A percentile compares a stretch with the other conserved stretches of the same genome.
phyloP scores from a whole-genome alignment of 2,329 filamentous ascomycete genomes.

The Colletotrichum liaoningense region DNA sequence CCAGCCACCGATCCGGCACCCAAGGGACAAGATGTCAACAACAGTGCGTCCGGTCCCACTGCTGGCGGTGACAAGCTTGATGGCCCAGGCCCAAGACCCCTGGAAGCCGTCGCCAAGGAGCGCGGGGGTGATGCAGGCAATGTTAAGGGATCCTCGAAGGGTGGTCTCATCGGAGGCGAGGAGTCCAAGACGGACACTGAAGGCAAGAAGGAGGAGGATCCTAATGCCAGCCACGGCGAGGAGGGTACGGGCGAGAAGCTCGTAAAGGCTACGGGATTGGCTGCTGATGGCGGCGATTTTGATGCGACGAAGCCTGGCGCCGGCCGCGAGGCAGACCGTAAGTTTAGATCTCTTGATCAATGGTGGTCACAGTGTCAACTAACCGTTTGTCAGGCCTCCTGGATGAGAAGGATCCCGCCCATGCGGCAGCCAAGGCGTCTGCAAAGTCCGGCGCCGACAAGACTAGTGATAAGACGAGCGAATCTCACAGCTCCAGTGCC shows the following conservation, averaged over 20 bases:
- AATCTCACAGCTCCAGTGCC: constrained; percentile 34
- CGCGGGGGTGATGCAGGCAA: constrained; percentile 48
- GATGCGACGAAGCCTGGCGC: constrained; percentile 74
- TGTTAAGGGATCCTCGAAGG: constrained; percentile 17
- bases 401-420: constrained; percentile 57
- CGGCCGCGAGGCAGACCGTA: constrained; percentile 74
- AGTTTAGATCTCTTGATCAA: constrained; percentile 39
- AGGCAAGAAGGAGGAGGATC: constrained; percentile 36
- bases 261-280: constrained; percentile 67
- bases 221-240: constrained; percentile 36
- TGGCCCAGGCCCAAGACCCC: constrained; percentile 56
- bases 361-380: constrained; percentile 17
- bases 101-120: constrained; percentile 50
- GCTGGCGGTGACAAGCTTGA: constrained; percentile 49
- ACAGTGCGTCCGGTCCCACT: constrained; percentile 45
- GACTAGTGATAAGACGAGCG: constrained; percentile 35
- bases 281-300: constrained; percentile 75
- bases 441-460: constrained; percentile 38
- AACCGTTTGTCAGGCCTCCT: constrained; percentile 57
- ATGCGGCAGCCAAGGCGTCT: constrained; percentile 24
- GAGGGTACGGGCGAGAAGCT: constrained; percentile 67
- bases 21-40: constrained; percentile 49
- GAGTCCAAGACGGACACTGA: constrained; percentile 27
- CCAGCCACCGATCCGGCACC: constrained; percentile 47
- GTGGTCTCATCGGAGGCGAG: constrained; percentile 23